Percentiles rank a stretch among this genome's conserved stretches.
Evolutionary conservation across 139 green algal species (phyloP).

Genomic region (Chlorella sorokiniana): DNA sequence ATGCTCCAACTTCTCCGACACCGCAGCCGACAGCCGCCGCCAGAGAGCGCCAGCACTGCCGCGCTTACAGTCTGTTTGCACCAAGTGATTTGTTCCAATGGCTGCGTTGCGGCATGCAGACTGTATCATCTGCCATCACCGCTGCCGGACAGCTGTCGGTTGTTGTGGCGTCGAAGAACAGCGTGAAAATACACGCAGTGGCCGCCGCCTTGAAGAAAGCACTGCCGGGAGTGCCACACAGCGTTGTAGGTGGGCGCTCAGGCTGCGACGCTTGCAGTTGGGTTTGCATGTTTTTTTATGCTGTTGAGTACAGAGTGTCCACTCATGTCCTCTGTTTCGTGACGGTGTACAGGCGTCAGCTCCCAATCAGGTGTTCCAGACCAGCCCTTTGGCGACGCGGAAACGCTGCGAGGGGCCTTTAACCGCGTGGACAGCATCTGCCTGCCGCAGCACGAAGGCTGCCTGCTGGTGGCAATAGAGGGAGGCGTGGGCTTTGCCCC

Average conservation of each 20-base stretch:
- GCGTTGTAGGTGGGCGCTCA: not conserved
- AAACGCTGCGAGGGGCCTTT: conserved; percentile 46
- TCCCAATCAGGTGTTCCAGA: conserved; percentile 30
- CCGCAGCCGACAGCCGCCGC: no score
- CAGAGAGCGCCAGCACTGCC: no score
- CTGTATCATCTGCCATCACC: not conserved
- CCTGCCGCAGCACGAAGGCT: not conserved
- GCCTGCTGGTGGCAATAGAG: conserved; percentile 41
- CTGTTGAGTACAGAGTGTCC: not conserved
- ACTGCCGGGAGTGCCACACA: not conserved
- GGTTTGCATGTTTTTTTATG: not conserved
- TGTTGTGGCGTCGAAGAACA: conserved; percentile 6
- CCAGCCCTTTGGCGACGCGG: conserved; percentile 48
- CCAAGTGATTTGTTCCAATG: no score
- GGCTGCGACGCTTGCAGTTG: not conserved
- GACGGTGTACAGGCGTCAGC: conserved; percentile 6
- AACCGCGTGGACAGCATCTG: conserved; percentile 32
- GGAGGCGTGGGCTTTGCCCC: conserved; percentile 40
- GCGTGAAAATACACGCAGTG: conserved; percentile 14
- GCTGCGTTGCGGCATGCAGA: no score
- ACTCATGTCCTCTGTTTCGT: not conserved
- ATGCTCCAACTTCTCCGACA: no score
- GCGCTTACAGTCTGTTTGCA: no score
- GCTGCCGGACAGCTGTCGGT: not conserved
- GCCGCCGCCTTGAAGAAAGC: not conserved